Evolutionary conservation across 1,139 yeast genomes (phyloP), one percentile per base, ranked within the genome.

Genomic region (Pichia sp.): DNA sequence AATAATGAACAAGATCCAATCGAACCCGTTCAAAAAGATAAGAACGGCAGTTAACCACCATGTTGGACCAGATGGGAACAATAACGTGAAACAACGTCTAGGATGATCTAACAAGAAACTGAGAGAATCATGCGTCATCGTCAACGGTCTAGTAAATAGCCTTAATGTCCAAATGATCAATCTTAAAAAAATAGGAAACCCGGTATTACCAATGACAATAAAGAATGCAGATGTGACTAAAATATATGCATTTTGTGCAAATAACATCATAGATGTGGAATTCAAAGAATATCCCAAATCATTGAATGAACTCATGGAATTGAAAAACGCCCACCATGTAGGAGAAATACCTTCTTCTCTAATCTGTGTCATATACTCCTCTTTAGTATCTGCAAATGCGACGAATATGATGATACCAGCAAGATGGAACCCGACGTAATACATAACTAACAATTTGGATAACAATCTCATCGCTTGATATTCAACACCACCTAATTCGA

Each of bases 401-500:
- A 84, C 67, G 30, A 85, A 66, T 53, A 83, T 70, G 0, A 81
- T 58, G 39, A 83, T 65, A 0, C 82, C 81, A 12, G 89, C 43
- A 4, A 87, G 52, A 58, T 85, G 91, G 59, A 87, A 81, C 0
- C 96, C 96, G 47, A 89, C 55, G 59, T 86, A 90, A 63, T 88
- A 93, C 2, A 64, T 48, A 2, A 82, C 64, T 21, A 93, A 69
- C 40, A 93, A 79, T 57, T 77, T 79, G 46, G 88, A 81, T 48
- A 93, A 69, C 12, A 90, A 68, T 60, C 89, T 89, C 47, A 87
- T 76, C 0, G 99, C 90, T 42, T 98, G 77, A 62, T 93, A 94
- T 62, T 93, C 99, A 11, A 93, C 96, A 46, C 99, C 99, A 31
- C 99, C 99, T 39, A 93, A 69, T 64, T 93, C 99, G 51, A 86